Percentiles rank a stretch among this genome's conserved stretches.
These are phyloP conservation scores for Lepiota venenata DNA, from an alignment of 768 basidiomycete species.

Conservation along the genomic window DNA sequence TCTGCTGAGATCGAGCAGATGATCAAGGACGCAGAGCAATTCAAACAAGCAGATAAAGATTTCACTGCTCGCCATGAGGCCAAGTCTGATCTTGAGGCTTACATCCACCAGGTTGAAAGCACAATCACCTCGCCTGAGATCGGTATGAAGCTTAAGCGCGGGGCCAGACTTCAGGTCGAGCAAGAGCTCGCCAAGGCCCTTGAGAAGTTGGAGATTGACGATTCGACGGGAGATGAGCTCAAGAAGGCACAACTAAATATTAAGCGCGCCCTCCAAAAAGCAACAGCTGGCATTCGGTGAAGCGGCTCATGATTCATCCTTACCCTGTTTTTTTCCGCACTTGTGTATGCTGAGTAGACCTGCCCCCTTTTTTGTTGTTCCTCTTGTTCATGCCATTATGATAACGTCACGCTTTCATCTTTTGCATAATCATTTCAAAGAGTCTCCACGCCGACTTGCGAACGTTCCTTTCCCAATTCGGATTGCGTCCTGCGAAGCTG, in stretches of 20 bases:
- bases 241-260: slow-evolving; percentile 94
- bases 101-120: slow-evolving; percentile 94
- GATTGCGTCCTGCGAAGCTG: slow-evolving; percentile 2
- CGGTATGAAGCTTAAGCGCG: slow-evolving; percentile 98
- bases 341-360: slow-evolving; percentile 20
- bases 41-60: slow-evolving; percentile 95
- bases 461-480: neutral
- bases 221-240: slow-evolving; percentile 89
- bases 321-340: slow-evolving; percentile 4
- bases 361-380: slow-evolving; percentile 13
- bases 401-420: slow-evolving; percentile 23
- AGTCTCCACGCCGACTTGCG: slow-evolving; percentile 4
- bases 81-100: slow-evolving; percentile 96
- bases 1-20: slow-evolving; percentile 98
- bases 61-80: slow-evolving; percentile 98
- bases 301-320: slow-evolving; percentile 16
- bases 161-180: slow-evolving; percentile 93
- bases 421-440: slow-evolving; percentile 16
- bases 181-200: slow-evolving; percentile 96
- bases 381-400: slow-evolving; percentile 25
- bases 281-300: slow-evolving; percentile 86
- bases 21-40: slow-evolving; percentile 99
- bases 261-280: slow-evolving; percentile 98
- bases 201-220: slow-evolving; percentile 98
- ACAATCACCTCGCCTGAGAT: slow-evolving; percentile 97